A percentile compares a stretch with the other conserved stretches of the same genome.
Conservation (phyloP, 768 basidiomycete species). For the Neoboletus magnificus region DNA sequence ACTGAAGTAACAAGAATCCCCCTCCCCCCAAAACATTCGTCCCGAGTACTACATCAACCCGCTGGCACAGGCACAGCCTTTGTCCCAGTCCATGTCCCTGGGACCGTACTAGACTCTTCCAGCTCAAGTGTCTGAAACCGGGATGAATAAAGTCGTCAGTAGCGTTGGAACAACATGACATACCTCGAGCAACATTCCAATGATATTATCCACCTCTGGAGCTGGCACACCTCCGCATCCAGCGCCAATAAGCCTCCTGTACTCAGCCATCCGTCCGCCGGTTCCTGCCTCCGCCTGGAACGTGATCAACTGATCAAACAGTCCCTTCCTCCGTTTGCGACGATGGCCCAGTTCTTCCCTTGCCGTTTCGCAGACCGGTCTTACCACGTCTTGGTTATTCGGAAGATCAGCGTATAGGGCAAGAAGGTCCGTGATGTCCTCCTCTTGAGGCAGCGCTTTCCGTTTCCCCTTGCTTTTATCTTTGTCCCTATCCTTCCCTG, state of each 20-base stretch:
- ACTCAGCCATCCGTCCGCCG: conserved; percentile 83
- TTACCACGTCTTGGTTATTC: conserved; percentile 51
- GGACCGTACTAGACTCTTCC: conserved; percentile 69
- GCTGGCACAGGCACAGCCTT: conserved; percentile 23
- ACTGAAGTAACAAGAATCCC: background rate
- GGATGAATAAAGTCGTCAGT: conserved; percentile 1
- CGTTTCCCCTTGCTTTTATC: conserved; percentile 56
- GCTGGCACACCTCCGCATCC: conserved; percentile 86
- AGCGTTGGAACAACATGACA: conserved; percentile 13
- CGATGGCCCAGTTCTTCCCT: conserved; percentile 64
- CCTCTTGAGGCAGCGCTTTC: conserved; percentile 44
- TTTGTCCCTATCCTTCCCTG: conserved; percentile 39
- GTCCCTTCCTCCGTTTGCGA: conserved; percentile 62
- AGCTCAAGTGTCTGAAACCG: conserved; percentile 67
- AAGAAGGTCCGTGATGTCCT: conserved; percentile 64
- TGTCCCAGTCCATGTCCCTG: conserved; percentile 38
- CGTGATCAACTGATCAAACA: conserved; percentile 73
- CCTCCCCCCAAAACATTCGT: background rate
- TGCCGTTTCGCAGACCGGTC: conserved; percentile 54
- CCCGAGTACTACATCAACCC: conserved; percentile 12
- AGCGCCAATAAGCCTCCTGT: conserved; percentile 82
- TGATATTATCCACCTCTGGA: conserved; percentile 83
- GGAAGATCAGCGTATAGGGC: conserved; percentile 57
- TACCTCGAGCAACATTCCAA: conserved; percentile 84
- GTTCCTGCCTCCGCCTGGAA: conserved; percentile 92